Evolutionary conservation across 306 rosid species (phyloP).

Genomic region (Pachyrhizus erosus): DNA sequence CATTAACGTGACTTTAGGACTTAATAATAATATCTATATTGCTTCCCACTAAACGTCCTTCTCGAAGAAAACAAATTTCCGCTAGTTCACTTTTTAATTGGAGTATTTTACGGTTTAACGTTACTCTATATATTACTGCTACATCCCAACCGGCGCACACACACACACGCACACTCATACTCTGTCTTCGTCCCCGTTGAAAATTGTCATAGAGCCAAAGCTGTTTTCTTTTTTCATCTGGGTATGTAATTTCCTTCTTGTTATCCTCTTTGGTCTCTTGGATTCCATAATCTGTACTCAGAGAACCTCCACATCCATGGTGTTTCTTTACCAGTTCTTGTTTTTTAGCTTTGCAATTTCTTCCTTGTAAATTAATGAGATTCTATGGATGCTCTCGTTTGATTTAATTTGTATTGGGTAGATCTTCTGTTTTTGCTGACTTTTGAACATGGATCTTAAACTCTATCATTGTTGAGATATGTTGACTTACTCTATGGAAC

Average conservation of each 20-base stretch:
- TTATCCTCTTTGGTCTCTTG: background rate
- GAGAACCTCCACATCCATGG: background rate
- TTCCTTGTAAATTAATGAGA: background rate
- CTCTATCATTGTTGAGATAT: background rate
- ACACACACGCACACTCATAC: background rate
- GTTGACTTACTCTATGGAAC: background rate
- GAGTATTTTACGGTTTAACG: background rate
- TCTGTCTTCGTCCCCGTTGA: background rate
- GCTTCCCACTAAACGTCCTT: no score
- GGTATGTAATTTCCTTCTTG: constrained; percentile 22
- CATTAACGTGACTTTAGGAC: no score
- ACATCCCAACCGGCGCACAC: background rate
- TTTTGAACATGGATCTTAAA: constrained; percentile 4
- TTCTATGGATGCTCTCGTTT: constrained; percentile 8
- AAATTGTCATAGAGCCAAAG: background rate
- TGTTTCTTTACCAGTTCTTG: background rate
- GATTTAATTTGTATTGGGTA: constrained; percentile 25
- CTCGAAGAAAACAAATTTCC: no score
- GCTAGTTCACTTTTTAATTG: background rate
- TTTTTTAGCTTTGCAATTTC: background rate
- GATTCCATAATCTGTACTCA: background rate
- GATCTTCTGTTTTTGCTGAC: constrained; percentile 46
- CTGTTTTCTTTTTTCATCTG: constrained; percentile 1
- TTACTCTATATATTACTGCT: background rate
- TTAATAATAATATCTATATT: no score